A percentile compares a stretch with the other conserved stretches of the same genome.
Evolutionary conservation across 352 stramenopile genomes (phyloP).

Genomic region (Phytopythium boreale): DNA sequence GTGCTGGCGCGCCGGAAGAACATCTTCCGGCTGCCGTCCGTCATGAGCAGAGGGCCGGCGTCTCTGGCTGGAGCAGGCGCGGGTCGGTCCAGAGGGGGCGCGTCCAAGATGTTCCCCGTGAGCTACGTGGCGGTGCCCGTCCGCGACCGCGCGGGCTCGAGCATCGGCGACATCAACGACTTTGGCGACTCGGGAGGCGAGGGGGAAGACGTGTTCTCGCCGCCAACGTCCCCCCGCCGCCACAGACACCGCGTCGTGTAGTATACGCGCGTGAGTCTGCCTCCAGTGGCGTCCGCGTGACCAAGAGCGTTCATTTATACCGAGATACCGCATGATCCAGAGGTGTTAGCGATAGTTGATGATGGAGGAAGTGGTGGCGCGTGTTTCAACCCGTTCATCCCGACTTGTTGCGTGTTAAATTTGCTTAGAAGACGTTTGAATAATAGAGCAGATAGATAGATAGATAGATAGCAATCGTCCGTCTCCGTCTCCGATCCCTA

Average conservation of each 20-base stretch:
- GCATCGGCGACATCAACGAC: constrained; percentile 17
- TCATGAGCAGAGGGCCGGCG: constrained; percentile 17
- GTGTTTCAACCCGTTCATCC: background rate
- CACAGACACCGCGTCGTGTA: constrained; percentile 14
- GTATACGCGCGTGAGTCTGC: no score
- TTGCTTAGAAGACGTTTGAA: background rate
- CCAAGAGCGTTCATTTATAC: background rate
- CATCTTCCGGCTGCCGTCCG: constrained; percentile 52
- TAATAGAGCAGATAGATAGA: constrained; percentile 7
- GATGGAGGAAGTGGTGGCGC: background rate
- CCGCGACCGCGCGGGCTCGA: constrained; percentile 20
- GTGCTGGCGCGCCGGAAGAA: constrained; percentile 59
- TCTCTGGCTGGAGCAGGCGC: constrained; percentile 8
- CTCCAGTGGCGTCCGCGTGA: no score
- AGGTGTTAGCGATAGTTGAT: no score
- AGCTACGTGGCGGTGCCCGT: constrained; percentile 5
- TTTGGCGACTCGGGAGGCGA: constrained; percentile 18
- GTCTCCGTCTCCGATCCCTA: background rate
- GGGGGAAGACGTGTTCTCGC: constrained; percentile 23
- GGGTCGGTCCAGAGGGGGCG: constrained; percentile 15
- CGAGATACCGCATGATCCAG: no score
- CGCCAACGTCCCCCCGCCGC: constrained; percentile 22
- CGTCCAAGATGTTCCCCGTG: constrained; percentile 9
- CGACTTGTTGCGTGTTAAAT: background rate
- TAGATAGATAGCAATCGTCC: background rate